These are phyloP conservation scores for Xylaria venustula DNA, from an alignment of 495 filamentous ascomycete genomes.

Conservation along the genomic window DNA sequence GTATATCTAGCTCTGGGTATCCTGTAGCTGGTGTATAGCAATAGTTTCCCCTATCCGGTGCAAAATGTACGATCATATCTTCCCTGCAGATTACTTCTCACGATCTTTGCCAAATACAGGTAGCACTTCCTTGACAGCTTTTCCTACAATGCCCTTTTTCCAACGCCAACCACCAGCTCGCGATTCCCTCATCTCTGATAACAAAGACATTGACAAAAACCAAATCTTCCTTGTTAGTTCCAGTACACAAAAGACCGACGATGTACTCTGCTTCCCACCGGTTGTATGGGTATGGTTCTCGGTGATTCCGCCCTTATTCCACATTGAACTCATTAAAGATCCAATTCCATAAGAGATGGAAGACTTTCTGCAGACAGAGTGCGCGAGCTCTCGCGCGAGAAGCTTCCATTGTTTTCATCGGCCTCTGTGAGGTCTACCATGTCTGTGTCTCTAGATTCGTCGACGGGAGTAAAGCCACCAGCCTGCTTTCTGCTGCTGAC, in stretches of 20 bases:
- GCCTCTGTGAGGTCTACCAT: neutral
- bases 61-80: too few species aligned
- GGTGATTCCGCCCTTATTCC: too few species aligned
- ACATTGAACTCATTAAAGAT: neutral
- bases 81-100: too few species aligned
- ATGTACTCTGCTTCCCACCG: neutral
- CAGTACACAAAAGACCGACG: neutral
- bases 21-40: too few species aligned
- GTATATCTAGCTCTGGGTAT: too few species aligned
- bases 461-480: too few species aligned
- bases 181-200: neutral
- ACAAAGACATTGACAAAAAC: neutral
- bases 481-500: too few species aligned
- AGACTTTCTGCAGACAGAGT: constrained; percentile 4
- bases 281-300: too few species aligned
- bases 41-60: too few species aligned
- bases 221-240: neutral
- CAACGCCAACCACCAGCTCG: neutral
- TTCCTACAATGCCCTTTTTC: neutral
- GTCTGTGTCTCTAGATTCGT: too few species aligned
- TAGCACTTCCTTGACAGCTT: neutral
- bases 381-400: constrained; percentile 1
- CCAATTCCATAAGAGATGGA: neutral
- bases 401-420: neutral
- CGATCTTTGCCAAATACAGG: neutral